Conservation (phyloP, 1,139 yeast species). For the Casaregolazyma lundiana region DNA sequence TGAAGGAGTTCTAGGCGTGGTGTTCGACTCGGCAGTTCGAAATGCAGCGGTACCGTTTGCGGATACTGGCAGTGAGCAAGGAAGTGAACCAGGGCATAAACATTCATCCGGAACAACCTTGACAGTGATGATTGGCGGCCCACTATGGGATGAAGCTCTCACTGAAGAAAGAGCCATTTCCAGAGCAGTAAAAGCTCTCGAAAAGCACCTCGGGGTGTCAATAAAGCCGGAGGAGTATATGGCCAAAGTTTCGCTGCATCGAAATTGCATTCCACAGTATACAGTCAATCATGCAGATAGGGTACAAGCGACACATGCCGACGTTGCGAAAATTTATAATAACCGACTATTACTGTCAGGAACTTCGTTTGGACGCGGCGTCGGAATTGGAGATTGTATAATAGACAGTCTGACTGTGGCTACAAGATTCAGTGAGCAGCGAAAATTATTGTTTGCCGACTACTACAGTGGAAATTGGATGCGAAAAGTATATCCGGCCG, state of each 20-base stretch:
- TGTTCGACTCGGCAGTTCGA: slow-evolving; percentile 76
- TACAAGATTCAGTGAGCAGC: slow-evolving; percentile 29
- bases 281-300: slow-evolving; percentile 62
- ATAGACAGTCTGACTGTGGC: slow-evolving; percentile 60
- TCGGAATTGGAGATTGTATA: slow-evolving; percentile 89
- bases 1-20: slow-evolving; percentile 71
- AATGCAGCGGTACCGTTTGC: slow-evolving; percentile 31
- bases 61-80: neutral
- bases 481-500: slow-evolving; percentile 4
- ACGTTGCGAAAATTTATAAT: slow-evolving; percentile 35
- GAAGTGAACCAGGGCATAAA: neutral
- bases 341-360: slow-evolving; percentile 65
- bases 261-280: slow-evolving; percentile 76
- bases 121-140: slow-evolving; percentile 91
- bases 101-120: slow-evolving; percentile 51
- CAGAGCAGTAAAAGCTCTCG: slow-evolving; percentile 46
- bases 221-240: slow-evolving; percentile 34
- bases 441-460: slow-evolving; percentile 28
- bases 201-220: slow-evolving; percentile 47
- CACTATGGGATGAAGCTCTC: slow-evolving; percentile 40
- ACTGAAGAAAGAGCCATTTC: slow-evolving; percentile 42
- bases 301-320: slow-evolving; percentile 37
- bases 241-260: slow-evolving; percentile 35
- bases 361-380: slow-evolving; percentile 74
- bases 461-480: slow-evolving; percentile 10